Evolutionary conservation across 306 rosid genomes (phyloP), one percentile per base, ranked within the genome.

Genomic region (Hippophae rhamnoides): DNA sequence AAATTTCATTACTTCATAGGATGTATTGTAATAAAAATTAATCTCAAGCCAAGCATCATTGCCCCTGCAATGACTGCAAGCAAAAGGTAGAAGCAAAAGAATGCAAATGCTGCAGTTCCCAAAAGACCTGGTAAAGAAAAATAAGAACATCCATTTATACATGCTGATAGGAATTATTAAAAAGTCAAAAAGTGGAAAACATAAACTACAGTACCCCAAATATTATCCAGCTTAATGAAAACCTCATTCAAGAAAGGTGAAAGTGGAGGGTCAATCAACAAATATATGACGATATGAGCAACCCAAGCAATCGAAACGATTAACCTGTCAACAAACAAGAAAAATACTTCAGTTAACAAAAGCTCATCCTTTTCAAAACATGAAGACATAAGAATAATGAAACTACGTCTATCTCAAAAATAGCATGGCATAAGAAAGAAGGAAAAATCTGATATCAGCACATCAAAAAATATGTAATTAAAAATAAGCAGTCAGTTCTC

Each of bases 11-110:
- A 92, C 96, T 92, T 92, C 99, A 92, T 92, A 58, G 99, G 99
- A 74, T 92, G 99, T 63, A 92, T 92, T 5, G 99, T 83, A 61
- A 92, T 71, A 76, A 92, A 92, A 73, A 88, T 88, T 65, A 92
- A 70, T 85, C 94, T 88, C 71, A 92, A 71, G 66, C 99, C 99
- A 66, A 92, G 93, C 99, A 92, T 85, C 81, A 78, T 92, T 48
- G 99, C 93, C 69, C 99, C 99, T 38, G 96, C 93, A 73, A 92
- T 78, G 76, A 88, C 98, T 2, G 96, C 87, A 80, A 92, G 82
- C 63, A 92, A 89, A 60, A 92, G 98, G 79, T 92, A 92, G 79
- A 92, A 92, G 90, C 99, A 92, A 85, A 92, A 92, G 73, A 92
- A 88, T 25, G 99, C 95, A 75, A 92, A 92, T 11, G 99, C 99